Base-by-base conservation (phyloP, 768 basidiomycete genomes). In the Podaxis rugospora region DNA sequence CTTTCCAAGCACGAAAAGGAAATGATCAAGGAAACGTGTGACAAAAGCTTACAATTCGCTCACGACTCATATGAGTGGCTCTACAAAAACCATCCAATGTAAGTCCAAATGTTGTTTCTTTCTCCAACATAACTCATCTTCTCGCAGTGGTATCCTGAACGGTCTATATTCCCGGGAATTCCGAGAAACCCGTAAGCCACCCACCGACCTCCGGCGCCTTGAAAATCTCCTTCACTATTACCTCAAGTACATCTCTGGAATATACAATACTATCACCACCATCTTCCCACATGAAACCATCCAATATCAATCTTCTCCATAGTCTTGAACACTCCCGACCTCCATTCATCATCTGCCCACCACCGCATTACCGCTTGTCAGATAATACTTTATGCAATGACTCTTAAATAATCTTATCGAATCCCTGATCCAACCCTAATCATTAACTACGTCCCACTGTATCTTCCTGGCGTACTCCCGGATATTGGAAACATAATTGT, bases 401-500 rank as follows among this genome's bases (percentile, higher is more conserved):
- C 32, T 49, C 13, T 21, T 49, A 27, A 49, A 49, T 49, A 54
- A 37, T 11, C 5, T 32, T 52, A 44, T 53, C 40, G 21, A 44
- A 6, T 16, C 16, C 39, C 4, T 18, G 7, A 44, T n/a, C 40
- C 7, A 11, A 11, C 28, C 21, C 37, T 35, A 46, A 32, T 54
- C 18, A 18, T 2, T n/a, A 46, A 93, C 92, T 93, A 4, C 49
- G 73, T 94, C 92, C 95, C 95, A 96, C 39, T 82, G 74, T 68
- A 96, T 88, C 71, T 77, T 84, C 61, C 74, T 73, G 10, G 87
- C 81, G 67, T 94, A 95, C 65, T 90, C 84, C 61, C 82, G 78
- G 63, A 98, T 95, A 59, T 84, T 76, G 1, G 92, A 94, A 51
- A 91, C 88, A 64, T 86, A 86, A 52, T 69, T 77, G 61, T 94